Evolutionary conservation across 805 yeast species (phyloP).

Genomic region (Pichia thaimueangensis): DNA sequence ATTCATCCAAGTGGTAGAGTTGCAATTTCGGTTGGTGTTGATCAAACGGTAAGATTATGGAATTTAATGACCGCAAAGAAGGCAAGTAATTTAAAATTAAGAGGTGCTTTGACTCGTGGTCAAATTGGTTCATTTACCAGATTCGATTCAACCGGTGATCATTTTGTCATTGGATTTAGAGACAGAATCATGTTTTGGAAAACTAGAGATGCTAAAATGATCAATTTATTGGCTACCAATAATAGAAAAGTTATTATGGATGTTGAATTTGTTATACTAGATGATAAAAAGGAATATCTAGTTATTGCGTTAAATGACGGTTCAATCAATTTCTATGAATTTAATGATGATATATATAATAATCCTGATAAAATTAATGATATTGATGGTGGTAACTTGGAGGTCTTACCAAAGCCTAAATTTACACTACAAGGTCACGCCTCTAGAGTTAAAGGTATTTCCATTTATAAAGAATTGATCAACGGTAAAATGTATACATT

Average conservation of each 20-base stretch:
- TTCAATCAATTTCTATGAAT: constrained; percentile 48
- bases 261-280: constrained; percentile 43
- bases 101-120: constrained; percentile 59
- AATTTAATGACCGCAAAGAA: constrained; percentile 94
- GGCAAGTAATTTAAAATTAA: constrained; percentile 76
- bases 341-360: constrained; percentile 27
- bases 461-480: constrained; percentile 35
- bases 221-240: constrained; percentile 40
- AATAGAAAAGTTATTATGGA: constrained; percentile 53
- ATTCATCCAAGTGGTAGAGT: constrained; percentile 88
- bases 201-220: constrained; percentile 54
- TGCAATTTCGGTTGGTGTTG: constrained; percentile 84
- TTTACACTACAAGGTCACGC: constrained; percentile 75
- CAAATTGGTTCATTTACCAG: constrained; percentile 33
- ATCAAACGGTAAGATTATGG: constrained; percentile 83
- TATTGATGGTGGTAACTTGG: constrained; percentile 25
- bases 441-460: constrained; percentile 75
- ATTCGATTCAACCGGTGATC: constrained; percentile 52
- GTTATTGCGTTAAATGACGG: constrained; percentile 73
- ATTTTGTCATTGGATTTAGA: constrained; percentile 69
- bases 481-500: constrained; percentile 35
- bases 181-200: constrained; percentile 59
- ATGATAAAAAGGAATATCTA: constrained; percentile 44
- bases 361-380: constrained; percentile 17
- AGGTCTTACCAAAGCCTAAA: constrained; percentile 34